Percentiles rank a stretch among this genome's conserved stretches.
phyloP scores from a whole-genome alignment of 495 filamentous ascomycete species.

The Hypoxylon subgilvum region DNA sequence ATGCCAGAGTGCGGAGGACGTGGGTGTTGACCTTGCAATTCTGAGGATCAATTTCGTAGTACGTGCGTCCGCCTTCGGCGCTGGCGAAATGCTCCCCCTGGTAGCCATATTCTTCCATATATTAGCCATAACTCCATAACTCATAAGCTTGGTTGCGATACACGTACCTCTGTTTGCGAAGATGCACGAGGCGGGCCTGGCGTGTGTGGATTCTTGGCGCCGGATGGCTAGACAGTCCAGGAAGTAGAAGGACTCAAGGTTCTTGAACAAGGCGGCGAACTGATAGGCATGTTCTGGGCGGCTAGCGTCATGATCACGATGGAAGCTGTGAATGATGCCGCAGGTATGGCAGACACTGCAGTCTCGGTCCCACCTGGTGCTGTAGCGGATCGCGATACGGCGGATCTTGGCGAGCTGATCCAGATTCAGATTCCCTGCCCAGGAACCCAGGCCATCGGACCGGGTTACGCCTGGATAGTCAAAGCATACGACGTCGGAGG shows the following conservation, averaged over 20 bases:
- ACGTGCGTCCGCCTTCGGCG: constrained; percentile 34
- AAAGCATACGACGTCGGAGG: constrained; percentile 40
- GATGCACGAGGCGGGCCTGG: constrained; percentile 2
- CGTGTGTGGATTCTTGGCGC: constrained; percentile 11
- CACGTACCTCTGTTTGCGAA: constrained; percentile 27
- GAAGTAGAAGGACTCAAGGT: constrained; percentile 43
- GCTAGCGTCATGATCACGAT: constrained; percentile 25
- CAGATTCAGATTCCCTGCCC: constrained; percentile 34
- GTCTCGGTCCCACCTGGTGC: constrained; percentile 40
- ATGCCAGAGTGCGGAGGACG: constrained; percentile 32
- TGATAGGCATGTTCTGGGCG: constrained; percentile 40
- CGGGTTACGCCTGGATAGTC: constrained; percentile 35
- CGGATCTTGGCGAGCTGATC: constrained; percentile 39
- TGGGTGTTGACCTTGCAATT: constrained; percentile 36
- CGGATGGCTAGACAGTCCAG: constrained; percentile 42
- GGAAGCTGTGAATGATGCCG: constrained; percentile 25
- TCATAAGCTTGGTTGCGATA: background rate
- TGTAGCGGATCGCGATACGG: constrained; percentile 41
- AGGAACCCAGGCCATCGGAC: constrained; percentile 24
- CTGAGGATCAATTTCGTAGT: constrained; percentile 37
- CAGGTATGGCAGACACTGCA: constrained; percentile 36
- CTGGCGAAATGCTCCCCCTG: constrained; percentile 28
- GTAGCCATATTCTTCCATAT: constrained; percentile 6
- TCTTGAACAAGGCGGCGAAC: constrained; percentile 43
- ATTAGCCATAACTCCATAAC: constrained; percentile 3